phyloP scores from a whole-genome alignment of 345 rosid genomes.

The Arabidopsis suecica region DNA sequence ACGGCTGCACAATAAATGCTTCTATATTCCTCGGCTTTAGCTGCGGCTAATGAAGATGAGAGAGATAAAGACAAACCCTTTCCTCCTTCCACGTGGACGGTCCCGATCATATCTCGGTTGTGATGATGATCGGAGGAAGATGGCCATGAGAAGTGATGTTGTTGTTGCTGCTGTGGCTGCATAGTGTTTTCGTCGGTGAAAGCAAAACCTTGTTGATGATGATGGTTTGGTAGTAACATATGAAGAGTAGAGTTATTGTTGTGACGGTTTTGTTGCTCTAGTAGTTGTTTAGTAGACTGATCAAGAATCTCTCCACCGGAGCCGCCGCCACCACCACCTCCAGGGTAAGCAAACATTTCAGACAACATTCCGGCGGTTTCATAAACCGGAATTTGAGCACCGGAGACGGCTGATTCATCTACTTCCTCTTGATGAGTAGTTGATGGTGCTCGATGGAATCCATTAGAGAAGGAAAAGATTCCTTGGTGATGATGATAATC shows the following conservation, averaged over 20 bases:
- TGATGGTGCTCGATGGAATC: constrained; percentile 35
- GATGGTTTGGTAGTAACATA: constrained; percentile 72
- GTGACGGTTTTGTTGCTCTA: constrained; percentile 79
- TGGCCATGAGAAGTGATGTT: constrained; percentile 68
- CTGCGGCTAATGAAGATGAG: constrained; percentile 81
- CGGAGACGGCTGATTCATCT: constrained; percentile 42
- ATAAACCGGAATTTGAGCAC: constrained; percentile 61
- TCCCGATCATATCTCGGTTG: constrained; percentile 50
- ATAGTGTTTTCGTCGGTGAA: constrained; percentile 39
- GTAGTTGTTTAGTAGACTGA: constrained; percentile 42
- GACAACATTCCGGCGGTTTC: constrained; percentile 91
- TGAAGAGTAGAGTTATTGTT: constrained; percentile 78
- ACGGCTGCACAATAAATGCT: constrained; percentile 48
- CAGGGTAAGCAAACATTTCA: constrained; percentile 87
- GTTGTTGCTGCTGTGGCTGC: constrained; percentile 44
- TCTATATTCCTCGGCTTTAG: constrained; percentile 84
- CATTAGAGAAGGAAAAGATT: constrained; percentile 41
- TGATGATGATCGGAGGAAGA: constrained; percentile 43
- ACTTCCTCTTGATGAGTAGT: constrained; percentile 34
- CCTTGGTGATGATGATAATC: constrained; percentile 49
- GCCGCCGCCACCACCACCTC: constrained; percentile 49
- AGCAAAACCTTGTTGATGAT: constrained; percentile 48
- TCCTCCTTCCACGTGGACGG: constrained; percentile 61
- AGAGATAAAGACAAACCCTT: constrained; percentile 89
- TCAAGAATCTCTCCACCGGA: constrained; percentile 48